Base-by-base conservation (phyloP, 345 rosid species). In the Euphorbia pulcherrima region DNA sequence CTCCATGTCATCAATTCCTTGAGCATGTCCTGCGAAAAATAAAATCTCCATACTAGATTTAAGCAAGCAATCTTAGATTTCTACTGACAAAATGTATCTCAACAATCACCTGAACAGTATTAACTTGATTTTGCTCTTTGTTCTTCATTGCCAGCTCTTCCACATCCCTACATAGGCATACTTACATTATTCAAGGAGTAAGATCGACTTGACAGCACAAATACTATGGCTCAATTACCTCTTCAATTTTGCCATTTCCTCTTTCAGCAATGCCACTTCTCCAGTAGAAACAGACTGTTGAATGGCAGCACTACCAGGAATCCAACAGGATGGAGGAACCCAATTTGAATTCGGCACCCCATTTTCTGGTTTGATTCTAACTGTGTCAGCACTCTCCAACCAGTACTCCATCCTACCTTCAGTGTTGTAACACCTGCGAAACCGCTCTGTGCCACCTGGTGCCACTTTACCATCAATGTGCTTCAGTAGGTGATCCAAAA, bases 401-500 rank as follows among this genome's bases (percentile, higher is more conserved):
- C 98, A 93, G 67, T 88, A 93, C 73, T 87, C 85, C 96, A 93
- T 88, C 33, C 73, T 68, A 55, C 98, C 98, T 47, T 83, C 78
- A 0, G 97, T 85, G 72, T 88, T 89, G 78, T 86, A 83, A 80
- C 96, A 88, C 63, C 98, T 88, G 62, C 96, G 80, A 74, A 87
- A 90, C 58, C 98, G 82, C 64, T 90, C 92, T 29, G 72, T 58
- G 74, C 97, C 97, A 65, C 87, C 85, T 7, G 97, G 96, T 14
- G 97, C 93, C 46, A 93, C 89, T 68, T 82, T 87, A 46, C 96
- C 96, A 68, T 88, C 97, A 48, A 88, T 81, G 77, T 93, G 94
- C 94, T 93, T 93, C 78, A 90, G 77, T 29, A 84, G 80, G 75
- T 93, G 98, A 78, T 93, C 98, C 78, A 93, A 86, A 60, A 93